A percentile compares a stretch with the other conserved stretches of the same genome.
Conservation (phyloP, 208 protist species). For the Phytomonas serpens region DNA sequence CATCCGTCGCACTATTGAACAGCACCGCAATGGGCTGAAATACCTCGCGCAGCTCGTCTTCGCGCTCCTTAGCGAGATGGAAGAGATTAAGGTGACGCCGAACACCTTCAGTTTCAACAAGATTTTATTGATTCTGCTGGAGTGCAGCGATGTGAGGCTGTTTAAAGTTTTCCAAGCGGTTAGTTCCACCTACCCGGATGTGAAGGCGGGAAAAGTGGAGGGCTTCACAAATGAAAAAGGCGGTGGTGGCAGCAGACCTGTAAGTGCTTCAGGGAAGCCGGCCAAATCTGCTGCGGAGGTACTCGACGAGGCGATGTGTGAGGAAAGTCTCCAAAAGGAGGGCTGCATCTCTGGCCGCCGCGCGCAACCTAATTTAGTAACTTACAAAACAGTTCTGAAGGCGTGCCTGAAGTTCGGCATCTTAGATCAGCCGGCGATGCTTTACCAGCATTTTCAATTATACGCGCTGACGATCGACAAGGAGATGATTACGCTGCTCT, state of each 20-base stretch:
- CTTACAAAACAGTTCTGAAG: conserved; percentile 58
- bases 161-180: conserved; percentile 53
- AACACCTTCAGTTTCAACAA: conserved; percentile 90
- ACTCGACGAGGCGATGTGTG: conserved; percentile 37
- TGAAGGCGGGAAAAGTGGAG: neutral
- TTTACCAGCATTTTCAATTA: conserved; percentile 35
- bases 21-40: conserved; percentile 36
- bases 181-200: neutral
- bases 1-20: conserved; percentile 45
- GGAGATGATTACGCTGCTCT: conserved; percentile 41
- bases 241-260: neutral
- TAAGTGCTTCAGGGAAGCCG: neutral
- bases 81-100: conserved; percentile 44
- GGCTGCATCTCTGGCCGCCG: conserved; percentile 30
- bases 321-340: conserved; percentile 30
- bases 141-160: conserved; percentile 57
- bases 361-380: conserved; percentile 61
- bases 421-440: conserved; percentile 25
- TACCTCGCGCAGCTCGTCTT: conserved; percentile 65
- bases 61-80: conserved; percentile 76
- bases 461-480: conserved; percentile 25
- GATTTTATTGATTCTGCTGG: conserved; percentile 42
- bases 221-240: neutral
- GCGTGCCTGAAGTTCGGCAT: conserved; percentile 38
- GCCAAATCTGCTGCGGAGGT: neutral